Base-by-base conservation (phyloP, 257 asterid genomes). In the Solanum chiquidenum region DNA sequence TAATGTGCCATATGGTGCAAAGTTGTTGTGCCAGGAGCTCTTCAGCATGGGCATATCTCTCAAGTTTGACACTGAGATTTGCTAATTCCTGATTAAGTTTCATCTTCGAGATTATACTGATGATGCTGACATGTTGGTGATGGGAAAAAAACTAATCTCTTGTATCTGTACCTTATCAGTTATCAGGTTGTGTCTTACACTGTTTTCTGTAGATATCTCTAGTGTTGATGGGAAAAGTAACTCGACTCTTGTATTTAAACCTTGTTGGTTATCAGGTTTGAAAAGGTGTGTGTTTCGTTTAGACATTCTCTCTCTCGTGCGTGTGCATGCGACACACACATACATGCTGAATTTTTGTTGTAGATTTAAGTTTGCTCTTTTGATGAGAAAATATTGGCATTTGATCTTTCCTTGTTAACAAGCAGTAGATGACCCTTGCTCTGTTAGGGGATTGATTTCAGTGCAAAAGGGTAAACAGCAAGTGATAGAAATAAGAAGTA, bases 1-100 rank as follows among this genome's bases (percentile, higher is more conserved):
- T 33, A 94, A 92, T 34, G 99, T 97, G 85, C 99, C 99, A 0
- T 95, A 96, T 21, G 99, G 99, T 87, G 99, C 99, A 0, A 97
- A 97, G 96, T 76, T 97, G 20, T 94, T 96, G 2, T 93, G 92
- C 69, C 98, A 96, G 91, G 99, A 97, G 90, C 98, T 97, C 29
- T 95, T 96, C 86, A 96, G 99, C 87, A 92, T 97, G 99, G 98
- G 98, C 52, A 93, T 97, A 0, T 90, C 96, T 68, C 92, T 97
- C 80, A 95, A 94, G 89, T 97, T 97, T 85, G 98, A 96, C n/a
- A 94, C 99, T 16, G 98, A 94, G 72, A 35, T 95, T 60, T 95
- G 96, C 86, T 95, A 92, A 92, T 46, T 23, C n/a, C 68, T 46
- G 20, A 21, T 37, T 21, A 46, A 46, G 64, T 29, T 20, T 80